phyloP scores from a whole-genome alignment of 345 rosid genomes.

The Eutrema heterophyllum region DNA sequence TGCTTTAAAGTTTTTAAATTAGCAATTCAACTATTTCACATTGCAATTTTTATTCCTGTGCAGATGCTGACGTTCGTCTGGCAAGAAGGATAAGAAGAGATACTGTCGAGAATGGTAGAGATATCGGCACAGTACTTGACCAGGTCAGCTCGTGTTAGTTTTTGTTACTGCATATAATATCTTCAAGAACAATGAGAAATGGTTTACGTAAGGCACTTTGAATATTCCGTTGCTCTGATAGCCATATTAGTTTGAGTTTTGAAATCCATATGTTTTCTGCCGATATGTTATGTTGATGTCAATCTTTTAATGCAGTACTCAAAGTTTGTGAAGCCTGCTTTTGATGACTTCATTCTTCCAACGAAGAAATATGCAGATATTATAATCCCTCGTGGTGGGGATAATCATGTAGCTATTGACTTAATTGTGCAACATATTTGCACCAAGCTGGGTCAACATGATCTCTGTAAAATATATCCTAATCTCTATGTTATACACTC shows the following conservation, averaged over 20 bases:
- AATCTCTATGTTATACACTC: constrained; percentile 91
- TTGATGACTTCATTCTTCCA: constrained; percentile 97
- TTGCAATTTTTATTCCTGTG: constrained; percentile 42
- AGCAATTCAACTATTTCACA: constrained; percentile 7
- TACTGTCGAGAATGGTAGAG: constrained; percentile 84
- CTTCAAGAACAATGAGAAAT: background rate
- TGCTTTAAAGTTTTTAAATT: background rate
- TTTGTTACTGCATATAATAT: background rate
- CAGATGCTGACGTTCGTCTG: constrained; percentile 99
- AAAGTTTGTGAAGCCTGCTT: constrained; percentile 97
- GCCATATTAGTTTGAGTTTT: background rate
- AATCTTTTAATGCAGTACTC: constrained; percentile 73
- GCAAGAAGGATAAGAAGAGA: constrained; percentile 96
- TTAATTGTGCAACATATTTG: constrained; percentile 96
- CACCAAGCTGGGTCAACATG: constrained; percentile 96
- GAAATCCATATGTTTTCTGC: background rate
- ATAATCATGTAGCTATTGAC: constrained; percentile 97
- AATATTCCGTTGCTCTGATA: background rate
- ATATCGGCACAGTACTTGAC: constrained; percentile 85
- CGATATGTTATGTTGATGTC: background rate
- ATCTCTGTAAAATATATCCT: constrained; percentile 96
- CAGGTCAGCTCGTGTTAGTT: constrained; percentile 50
- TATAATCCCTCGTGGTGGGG: constrained; percentile 99
- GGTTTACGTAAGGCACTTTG: background rate
- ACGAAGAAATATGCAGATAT: constrained; percentile 99